A percentile compares a stretch with the other conserved stretches of the same genome.
These are phyloP conservation scores for Jackrogersella multiformis DNA, from an alignment of 495 filamentous ascomycete genomes.

Conservation along the genomic window DNA sequence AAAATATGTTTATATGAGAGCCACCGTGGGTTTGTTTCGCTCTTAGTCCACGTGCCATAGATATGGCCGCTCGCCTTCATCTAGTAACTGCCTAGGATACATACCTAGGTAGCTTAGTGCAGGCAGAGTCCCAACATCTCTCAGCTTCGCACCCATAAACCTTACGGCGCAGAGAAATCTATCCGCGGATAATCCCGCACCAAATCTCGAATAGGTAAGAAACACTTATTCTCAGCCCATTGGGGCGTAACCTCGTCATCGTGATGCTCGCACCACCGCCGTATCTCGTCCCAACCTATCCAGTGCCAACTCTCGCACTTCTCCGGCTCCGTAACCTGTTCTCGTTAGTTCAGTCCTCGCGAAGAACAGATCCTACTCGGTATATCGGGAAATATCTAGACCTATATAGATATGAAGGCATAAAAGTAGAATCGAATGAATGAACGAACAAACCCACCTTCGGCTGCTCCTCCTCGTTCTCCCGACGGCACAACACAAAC, in stretches of 20 bases:
- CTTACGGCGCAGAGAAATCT: background rate
- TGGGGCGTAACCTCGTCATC: conserved; percentile 41
- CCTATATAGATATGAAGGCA: background rate
- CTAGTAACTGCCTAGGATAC: too few species aligned
- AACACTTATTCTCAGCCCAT: conserved; percentile 54
- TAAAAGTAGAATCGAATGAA: background rate
- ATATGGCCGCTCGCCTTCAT: too few species aligned
- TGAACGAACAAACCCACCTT: conserved; percentile 52
- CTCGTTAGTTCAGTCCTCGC: conserved; percentile 17
- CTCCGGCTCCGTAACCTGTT: conserved; percentile 66
- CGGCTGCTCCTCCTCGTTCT: conserved; percentile 56
- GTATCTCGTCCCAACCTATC: conserved; percentile 61
- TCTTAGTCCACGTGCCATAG: too few species aligned
- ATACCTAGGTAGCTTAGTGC: too few species aligned
- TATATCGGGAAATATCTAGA: too few species aligned
- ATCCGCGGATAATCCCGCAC: conserved; percentile 55
- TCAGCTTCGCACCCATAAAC: background rate
- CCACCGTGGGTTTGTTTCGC: too few species aligned
- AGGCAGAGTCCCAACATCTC: too few species aligned
- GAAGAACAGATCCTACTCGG: too few species aligned
- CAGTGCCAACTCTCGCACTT: conserved; percentile 74
- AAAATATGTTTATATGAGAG: too few species aligned
- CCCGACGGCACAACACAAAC: conserved; percentile 60
- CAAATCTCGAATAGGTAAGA: conserved; percentile 65
- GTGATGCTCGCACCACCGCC: conserved; percentile 38